These are phyloP conservation scores for Spinacia oleracea DNA, from an alignment of 179 eudicot genomes.

Conservation along the genomic window DNA sequence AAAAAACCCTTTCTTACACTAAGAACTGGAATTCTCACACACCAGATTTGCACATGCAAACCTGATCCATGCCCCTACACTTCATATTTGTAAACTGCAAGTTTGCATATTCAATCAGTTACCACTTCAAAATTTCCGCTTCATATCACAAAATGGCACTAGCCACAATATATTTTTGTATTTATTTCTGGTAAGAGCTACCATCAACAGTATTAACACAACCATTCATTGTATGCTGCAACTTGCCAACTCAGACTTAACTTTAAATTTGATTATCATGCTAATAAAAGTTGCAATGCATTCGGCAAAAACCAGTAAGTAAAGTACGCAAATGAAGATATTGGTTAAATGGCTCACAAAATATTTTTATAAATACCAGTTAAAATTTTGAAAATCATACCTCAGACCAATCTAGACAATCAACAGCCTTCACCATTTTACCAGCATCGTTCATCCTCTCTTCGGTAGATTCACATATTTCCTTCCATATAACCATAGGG, in stretches of 20 bases:
- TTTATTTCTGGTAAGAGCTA: background rate
- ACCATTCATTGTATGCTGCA: background rate
- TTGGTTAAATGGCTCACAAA: constrained; percentile 6
- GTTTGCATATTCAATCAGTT: background rate
- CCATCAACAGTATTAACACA: background rate
- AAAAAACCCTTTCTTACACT: background rate
- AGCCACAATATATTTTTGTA: background rate
- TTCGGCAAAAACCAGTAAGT: background rate
- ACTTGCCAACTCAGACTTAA: background rate
- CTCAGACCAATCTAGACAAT: constrained; percentile 82
- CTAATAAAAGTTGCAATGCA: constrained; percentile 3
- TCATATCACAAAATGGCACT: background rate
- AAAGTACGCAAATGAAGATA: constrained; percentile 4
- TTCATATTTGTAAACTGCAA: background rate
- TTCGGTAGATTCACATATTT: constrained; percentile 64
- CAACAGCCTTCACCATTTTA: constrained; percentile 78
- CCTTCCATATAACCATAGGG: constrained; percentile 82
- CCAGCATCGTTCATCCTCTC: constrained; percentile 69
- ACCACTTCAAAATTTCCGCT: background rate
- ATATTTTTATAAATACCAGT: constrained; percentile 4
- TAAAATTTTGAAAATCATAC: constrained; percentile 37
- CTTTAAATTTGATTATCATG: background rate
- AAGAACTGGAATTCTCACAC: background rate
- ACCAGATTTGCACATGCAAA: background rate
- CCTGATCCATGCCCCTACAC: background rate